These are phyloP conservation scores for Fusarium sacchari DNA, from an alignment of 2,329 filamentous ascomycete genomes.

Conservation along the genomic window DNA sequence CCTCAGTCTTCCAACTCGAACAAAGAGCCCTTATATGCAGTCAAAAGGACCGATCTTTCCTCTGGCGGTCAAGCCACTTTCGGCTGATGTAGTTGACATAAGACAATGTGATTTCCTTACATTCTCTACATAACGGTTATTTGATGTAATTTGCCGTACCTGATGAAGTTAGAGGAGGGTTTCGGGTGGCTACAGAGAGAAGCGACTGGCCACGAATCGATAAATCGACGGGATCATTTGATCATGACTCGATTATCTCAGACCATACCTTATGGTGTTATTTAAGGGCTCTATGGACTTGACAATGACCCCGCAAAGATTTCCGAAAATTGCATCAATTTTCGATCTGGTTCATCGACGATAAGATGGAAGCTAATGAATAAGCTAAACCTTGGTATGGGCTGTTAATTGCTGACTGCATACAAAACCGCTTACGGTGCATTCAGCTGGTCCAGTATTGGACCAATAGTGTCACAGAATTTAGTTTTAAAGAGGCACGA, in stretches of 20 bases:
- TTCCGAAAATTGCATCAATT: neutral
- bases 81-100: neutral
- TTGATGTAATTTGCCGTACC: neutral
- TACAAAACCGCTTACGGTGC: neutral
- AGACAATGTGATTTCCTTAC: neutral
- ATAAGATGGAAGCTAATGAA: neutral
- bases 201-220: rapidly evolving
- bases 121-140: neutral
- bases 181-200: neutral
- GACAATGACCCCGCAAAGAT: neutral
- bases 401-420: neutral
- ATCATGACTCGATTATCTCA: neutral
- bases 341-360: neutral
- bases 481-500: neutral
- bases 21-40: neutral
- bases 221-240: neutral
- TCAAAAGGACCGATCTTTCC: neutral
- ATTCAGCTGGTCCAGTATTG: neutral
- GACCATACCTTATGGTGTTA: neutral
- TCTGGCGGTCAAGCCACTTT: neutral
- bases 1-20: no score
- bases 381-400: neutral
- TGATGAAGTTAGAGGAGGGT: rapidly evolving
- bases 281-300: neutral
- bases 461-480: neutral